Percentiles rank a stretch among this genome's conserved stretches.
These are phyloP conservation scores for Capronia coronata DNA, from an alignment of 2,329 filamentous ascomycete genomes.

Conservation along the genomic window DNA sequence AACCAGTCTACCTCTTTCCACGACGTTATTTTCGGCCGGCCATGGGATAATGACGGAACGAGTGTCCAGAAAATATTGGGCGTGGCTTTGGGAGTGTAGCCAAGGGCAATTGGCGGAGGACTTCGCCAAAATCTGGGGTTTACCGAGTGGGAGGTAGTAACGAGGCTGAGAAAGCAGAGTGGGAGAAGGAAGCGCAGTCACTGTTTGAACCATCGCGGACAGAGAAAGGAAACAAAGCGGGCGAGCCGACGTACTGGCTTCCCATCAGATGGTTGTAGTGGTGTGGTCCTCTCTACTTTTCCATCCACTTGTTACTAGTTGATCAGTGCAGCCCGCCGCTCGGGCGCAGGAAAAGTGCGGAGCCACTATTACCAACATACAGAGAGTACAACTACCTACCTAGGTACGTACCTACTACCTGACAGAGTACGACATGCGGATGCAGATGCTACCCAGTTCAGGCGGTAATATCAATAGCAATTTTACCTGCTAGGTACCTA, in stretches of 20 bases:
- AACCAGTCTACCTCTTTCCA: background rate
- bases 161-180: background rate
- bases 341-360: background rate
- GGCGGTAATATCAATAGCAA: background rate
- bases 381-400: too few relatives aligned
- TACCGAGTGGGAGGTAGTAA: background rate
- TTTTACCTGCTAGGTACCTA: too few relatives aligned
- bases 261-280: background rate
- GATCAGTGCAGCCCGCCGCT: too few relatives aligned
- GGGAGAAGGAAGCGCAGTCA: slow-evolving; percentile 1
- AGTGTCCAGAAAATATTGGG: background rate
- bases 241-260: background rate
- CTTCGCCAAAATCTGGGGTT: background rate
- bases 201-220: background rate
- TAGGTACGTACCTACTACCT: too few relatives aligned
- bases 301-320: background rate
- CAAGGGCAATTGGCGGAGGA: slow-evolving; percentile 8
- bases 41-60: slow-evolving; percentile 1
- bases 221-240: background rate
- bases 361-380: background rate
- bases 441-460: background rate
- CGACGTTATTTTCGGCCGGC: slow-evolving; percentile 3
- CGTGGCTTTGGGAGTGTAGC: slow-evolving; percentile 2
- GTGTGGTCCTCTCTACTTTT: background rate
- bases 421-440: background rate